Percentiles rank a stretch among this genome's conserved stretches.
Conservation (phyloP, 441 rosid species). For the Eruca vesicaria region DNA sequence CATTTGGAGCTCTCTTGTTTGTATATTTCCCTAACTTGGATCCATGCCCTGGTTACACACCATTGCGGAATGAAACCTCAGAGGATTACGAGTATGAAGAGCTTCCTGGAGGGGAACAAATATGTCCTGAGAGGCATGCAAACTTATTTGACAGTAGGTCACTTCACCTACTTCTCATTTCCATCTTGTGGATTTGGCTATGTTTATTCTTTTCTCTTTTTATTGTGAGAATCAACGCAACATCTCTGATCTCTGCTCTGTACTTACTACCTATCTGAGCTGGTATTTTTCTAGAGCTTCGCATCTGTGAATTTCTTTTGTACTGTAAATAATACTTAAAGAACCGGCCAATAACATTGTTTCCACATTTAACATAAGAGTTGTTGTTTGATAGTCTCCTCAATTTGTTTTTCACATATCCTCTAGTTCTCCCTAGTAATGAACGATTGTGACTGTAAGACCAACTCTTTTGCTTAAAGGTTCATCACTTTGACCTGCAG, state of each 20-base stretch:
- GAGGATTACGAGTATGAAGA: constrained; percentile 83
- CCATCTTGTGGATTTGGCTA: background rate
- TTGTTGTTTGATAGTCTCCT: constrained; percentile 5
- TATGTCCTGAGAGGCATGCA: constrained; percentile 87
- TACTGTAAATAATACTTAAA: background rate
- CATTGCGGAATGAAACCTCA: constrained; percentile 44
- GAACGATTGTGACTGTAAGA: constrained; percentile 11
- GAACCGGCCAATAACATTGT: background rate
- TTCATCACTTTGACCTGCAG: background rate
- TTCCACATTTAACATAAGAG: background rate
- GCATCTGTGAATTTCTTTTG: background rate
- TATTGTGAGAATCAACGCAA: constrained; percentile 7
- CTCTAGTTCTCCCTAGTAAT: background rate
- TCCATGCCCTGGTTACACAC: constrained; percentile 84
- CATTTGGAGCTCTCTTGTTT: constrained; percentile 80
- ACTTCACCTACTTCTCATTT: constrained; percentile 17
- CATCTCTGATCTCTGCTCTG: constrained; percentile 5
- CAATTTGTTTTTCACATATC: background rate
- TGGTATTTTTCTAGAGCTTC: background rate
- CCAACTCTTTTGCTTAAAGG: background rate
- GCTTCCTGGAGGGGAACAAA: constrained; percentile 82
- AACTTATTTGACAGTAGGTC: constrained; percentile 79
- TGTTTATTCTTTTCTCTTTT: constrained; percentile 13
- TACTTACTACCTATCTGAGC: constrained; percentile 4
- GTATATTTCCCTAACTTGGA: constrained; percentile 82